Conservation (phyloP, 306 rosid species). For the Medicago truncatula region MtrunA17r5.0-ANR NC_053049.1:42435501-42436000, state of each 20-base stretch:
- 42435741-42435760: conserved; percentile 75
- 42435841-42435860: not conserved
- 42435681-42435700: conserved; percentile 79
- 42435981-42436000: not conserved
- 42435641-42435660: conserved; percentile 82
- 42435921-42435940: too few relatives aligned
- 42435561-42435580: conserved; percentile 83
- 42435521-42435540: not conserved
- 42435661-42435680: conserved; percentile 72
- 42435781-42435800: conserved; percentile 79
- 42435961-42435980: not conserved
- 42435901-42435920: not conserved
- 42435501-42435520: too few relatives aligned
- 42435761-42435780: conserved; percentile 85
- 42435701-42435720: conserved; percentile 72
- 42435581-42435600: conserved; percentile 74
- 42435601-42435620: conserved; percentile 80
- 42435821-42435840: not conserved
- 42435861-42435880: not conserved
- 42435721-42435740: conserved; percentile 67
- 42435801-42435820: conserved; percentile 54
- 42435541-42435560: conserved; percentile 52
- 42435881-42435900: conserved; percentile 9
- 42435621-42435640: conserved; percentile 72
- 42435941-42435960: not conserved